Evolutionary conservation across 225 moss, liverwort and hornwort genomes (phyloP).

Genomic region (Rhytidiadelphus loreus): DNA sequence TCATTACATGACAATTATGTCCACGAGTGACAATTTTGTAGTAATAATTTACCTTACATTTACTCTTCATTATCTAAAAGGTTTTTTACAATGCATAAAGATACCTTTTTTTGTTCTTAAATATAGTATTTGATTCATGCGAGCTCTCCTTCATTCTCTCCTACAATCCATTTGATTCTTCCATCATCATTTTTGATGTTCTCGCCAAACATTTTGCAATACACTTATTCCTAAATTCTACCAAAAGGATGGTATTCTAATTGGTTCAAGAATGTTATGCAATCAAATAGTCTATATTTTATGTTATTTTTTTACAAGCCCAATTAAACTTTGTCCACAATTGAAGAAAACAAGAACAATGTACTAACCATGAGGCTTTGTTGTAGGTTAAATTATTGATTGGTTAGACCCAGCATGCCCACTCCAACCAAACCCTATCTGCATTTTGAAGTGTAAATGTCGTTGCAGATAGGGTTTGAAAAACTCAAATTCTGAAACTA

Average conservation of each 20-base stretch:
- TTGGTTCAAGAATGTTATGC: background rate
- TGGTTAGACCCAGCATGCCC: accelerated
- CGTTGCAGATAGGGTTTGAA: too few species aligned
- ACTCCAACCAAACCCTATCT: too few species aligned
- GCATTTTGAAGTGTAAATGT: accelerated
- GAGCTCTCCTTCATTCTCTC: background rate
- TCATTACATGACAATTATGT: too few species aligned
- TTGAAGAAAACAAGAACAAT: background rate
- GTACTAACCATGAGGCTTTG: too few species aligned
- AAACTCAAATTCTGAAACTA: too few species aligned
- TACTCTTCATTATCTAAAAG: too few species aligned
- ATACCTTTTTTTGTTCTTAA: too few species aligned
- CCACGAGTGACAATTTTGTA: too few species aligned
- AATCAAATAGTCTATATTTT: background rate
- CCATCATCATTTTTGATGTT: background rate
- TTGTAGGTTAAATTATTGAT: too few species aligned
- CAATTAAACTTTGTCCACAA: background rate
- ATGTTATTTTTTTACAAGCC: background rate
- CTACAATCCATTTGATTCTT: background rate
- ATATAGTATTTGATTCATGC: background rate
- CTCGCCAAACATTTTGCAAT: background rate
- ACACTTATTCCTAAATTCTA: accelerated
- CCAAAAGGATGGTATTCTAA: background rate
- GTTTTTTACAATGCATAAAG: too few species aligned
- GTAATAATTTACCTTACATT: too few species aligned